These are phyloP conservation scores for Rhodofomes roseus DNA, from an alignment of 1,284 basidiomycete genomes.

Conservation along the genomic window DNA sequence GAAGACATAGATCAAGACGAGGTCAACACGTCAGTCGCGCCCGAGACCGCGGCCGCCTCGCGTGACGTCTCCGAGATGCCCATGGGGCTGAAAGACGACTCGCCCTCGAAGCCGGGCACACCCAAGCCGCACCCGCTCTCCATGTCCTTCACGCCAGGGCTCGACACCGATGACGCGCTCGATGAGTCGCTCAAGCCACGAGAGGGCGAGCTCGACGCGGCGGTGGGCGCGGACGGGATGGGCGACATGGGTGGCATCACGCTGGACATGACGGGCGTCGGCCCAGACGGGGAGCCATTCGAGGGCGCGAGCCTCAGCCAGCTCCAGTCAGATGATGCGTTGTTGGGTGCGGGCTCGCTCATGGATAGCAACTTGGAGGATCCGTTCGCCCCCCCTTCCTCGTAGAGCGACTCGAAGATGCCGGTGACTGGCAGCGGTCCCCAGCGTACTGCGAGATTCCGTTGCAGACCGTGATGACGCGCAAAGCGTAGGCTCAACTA, in stretches of 20 bases:
- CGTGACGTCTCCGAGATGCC: constrained; percentile 34
- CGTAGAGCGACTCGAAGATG: not conserved
- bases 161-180: constrained; percentile 25
- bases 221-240: constrained; percentile 28
- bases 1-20: constrained; percentile 68
- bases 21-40: constrained; percentile 45
- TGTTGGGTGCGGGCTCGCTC: constrained; percentile 52
- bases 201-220: constrained; percentile 10
- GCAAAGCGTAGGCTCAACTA: no score
- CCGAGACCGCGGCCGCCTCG: constrained; percentile 31
- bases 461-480: no score
- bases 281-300: constrained; percentile 58
- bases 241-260: constrained; percentile 22
- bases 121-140: constrained; percentile 53
- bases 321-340: constrained; percentile 45
- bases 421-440: not conserved
- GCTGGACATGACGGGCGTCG: constrained; percentile 60
- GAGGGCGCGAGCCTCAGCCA: constrained; percentile 55
- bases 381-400: constrained; percentile 43
- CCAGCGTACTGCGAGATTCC: no score
- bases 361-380: constrained; percentile 53
- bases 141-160: constrained; percentile 36
- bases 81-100: constrained; percentile 35
- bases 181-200: constrained; percentile 23
- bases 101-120: constrained; percentile 55